phyloP scores from a whole-genome alignment of 1,284 basidiomycete species.

The Erythrobasidium hasegawianum region DNA sequence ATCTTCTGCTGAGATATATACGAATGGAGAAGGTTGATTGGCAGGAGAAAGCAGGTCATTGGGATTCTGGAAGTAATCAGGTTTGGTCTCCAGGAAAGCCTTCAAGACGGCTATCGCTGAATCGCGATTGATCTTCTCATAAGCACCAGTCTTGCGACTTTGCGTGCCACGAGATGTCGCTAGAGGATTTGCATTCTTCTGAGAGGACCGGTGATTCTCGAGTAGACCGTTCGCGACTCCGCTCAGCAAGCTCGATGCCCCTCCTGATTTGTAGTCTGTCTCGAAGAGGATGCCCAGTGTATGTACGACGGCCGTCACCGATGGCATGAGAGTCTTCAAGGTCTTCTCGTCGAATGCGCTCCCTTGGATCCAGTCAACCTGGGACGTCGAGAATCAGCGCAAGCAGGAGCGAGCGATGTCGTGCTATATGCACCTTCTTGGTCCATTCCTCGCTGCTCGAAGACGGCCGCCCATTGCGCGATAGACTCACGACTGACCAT shows the following conservation, averaged over 20 bases:
- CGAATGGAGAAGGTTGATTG: constrained; percentile 58
- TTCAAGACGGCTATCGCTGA: constrained; percentile 75
- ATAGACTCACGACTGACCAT: constrained; percentile 70
- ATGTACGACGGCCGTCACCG: constrained; percentile 76
- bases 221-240: constrained; percentile 54
- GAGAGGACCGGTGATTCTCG: constrained; percentile 38
- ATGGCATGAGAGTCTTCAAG: constrained; percentile 65
- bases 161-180: neutral
- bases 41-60: constrained; percentile 23
- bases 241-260: constrained; percentile 59
- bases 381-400: constrained; percentile 64
- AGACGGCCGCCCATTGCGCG: constrained; percentile 71
- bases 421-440: constrained; percentile 2
- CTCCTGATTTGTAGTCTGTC: constrained; percentile 72
- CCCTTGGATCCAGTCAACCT: constrained; percentile 78
- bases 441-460: constrained; percentile 43
- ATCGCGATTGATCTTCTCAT: constrained; percentile 82
- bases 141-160: constrained; percentile 53
- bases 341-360: constrained; percentile 71
- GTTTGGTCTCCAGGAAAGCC: constrained; percentile 62
- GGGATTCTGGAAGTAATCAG: constrained; percentile 35
- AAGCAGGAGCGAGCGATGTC: constrained; percentile 64
- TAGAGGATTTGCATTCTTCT: constrained; percentile 44
- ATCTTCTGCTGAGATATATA: constrained; percentile 93
- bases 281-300: constrained; percentile 92